Evolutionary conservation across 371 early-diverging fungal species (phyloP).

Genomic region (Mucor indicus): DNA sequence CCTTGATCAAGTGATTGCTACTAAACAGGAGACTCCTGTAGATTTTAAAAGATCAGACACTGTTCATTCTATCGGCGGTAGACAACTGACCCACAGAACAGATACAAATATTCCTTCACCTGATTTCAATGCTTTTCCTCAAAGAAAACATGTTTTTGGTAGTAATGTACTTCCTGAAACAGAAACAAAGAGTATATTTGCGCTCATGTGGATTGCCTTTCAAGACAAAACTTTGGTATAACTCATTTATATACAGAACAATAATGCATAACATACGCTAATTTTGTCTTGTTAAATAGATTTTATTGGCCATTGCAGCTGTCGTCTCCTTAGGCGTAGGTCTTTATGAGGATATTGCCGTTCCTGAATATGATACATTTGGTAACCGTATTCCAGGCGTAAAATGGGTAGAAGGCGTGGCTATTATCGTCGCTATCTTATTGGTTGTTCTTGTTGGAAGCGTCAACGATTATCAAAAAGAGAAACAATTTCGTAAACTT

Average conservation of each 20-base stretch:
- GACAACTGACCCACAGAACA: conserved; percentile 21
- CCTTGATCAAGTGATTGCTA: conserved; percentile 19
- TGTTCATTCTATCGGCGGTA: conserved; percentile 18
- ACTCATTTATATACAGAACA: background rate
- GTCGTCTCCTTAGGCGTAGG: conserved; percentile 85
- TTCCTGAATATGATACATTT: conserved; percentile 30
- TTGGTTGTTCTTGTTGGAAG: conserved; percentile 79
- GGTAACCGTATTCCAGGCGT: conserved; percentile 45
- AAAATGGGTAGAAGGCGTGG: conserved; percentile 77
- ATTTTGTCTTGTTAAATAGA: too few relatives aligned
- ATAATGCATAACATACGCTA: too few relatives aligned
- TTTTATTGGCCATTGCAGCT: conserved; percentile 78
- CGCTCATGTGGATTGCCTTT: conserved; percentile 70
- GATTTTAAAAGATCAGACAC: conserved; percentile 21
- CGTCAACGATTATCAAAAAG: conserved; percentile 86
- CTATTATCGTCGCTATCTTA: conserved; percentile 78
- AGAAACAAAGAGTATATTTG: conserved; percentile 58
- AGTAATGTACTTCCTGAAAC: conserved; percentile 60
- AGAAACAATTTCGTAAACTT: conserved; percentile 80
- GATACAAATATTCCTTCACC: conserved; percentile 7
- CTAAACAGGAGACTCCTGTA: conserved; percentile 15
- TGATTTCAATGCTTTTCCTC: conserved; percentile 23
- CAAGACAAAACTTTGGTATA: conserved; percentile 75
- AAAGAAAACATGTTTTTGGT: conserved; percentile 50
- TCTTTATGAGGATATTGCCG: conserved; percentile 74